Evolutionary conservation across 2,329 filamentous ascomycete genomes (phyloP), one percentile per base, ranked within the genome.

Genomic region (Cordyceps militaris): DNA sequence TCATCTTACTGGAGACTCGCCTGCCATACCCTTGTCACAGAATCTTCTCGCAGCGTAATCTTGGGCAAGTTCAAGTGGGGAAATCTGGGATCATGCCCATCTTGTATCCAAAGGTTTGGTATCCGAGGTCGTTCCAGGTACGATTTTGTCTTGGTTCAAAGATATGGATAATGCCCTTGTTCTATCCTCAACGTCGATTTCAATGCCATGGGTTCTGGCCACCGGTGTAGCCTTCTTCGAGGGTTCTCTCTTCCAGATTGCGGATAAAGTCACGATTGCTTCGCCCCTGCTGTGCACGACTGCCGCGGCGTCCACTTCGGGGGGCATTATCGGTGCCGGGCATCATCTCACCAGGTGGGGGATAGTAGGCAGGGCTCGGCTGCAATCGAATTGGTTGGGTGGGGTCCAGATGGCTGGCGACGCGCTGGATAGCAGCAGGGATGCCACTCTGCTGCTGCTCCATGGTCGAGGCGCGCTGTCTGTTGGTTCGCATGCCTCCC

Each of bases 311-410:
- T 43, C 88, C 84, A 75, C 82, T 71, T 57, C 75, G 70, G 48
- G 78, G 67, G 24, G 83, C 77, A 59, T 81, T 82, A 50, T 85
- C 81, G 60, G 89, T 83, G 9, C 79, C 74, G 21, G 84, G 80
- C 65, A 90, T 85, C 10, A 91, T 89, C 63, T 97, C 93, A 7
- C 88, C 85, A 2, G 93, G 89, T 21, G 94, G 94, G 11, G 94
- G 94, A 66, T 97, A 99, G 73, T 99, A 99, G 1, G 94, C 94
- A 5, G 94, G 94, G 65, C 91, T 97, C 2, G 94, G 94, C 69
- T 99, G 94, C 58, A 97, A 74, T 51, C 94, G 84, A 66, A 99
- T 97, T 0, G 94, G 94, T 60, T 92, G 89, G 65, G 85, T 97
- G 1, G 94, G 94, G 68, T 99, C 94, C 46, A 99, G 82, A 72